phyloP scores from a whole-genome alignment of 129 eudicot genomes.

The Calendula officinalis region DNA sequence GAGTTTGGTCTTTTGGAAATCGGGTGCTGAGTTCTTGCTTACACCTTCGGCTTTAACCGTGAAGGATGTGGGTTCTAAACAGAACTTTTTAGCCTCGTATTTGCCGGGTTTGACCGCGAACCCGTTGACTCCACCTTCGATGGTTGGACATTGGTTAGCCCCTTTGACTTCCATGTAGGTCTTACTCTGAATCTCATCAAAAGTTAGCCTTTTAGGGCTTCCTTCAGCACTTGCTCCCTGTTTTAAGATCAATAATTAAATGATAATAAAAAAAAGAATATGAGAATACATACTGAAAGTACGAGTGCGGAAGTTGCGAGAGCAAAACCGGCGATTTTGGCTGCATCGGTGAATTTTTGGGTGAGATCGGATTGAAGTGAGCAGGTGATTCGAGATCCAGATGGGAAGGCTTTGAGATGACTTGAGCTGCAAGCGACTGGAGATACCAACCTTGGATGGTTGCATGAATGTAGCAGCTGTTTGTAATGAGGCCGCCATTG shows the following conservation, averaged over 20 bases:
- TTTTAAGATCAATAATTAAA: neutral
- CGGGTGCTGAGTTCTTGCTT: conserved; percentile 76
- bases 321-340: conserved; percentile 89
- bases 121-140: conserved; percentile 69
- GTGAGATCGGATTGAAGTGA: conserved; percentile 76
- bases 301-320: conserved; percentile 92
- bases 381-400: conserved; percentile 50
- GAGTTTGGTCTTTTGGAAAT: conserved; percentile 91
- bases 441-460: conserved; percentile 56
- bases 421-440: conserved; percentile 47
- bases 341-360: conserved; percentile 74
- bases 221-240: conserved; percentile 96
- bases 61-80: conserved; percentile 93
- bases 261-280: conserved; percentile 7
- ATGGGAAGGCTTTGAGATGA: conserved; percentile 47
- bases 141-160: conserved; percentile 96
- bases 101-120: conserved; percentile 83
- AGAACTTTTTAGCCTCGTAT: conserved; percentile 85
- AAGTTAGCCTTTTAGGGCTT: conserved; percentile 71
- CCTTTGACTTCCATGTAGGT: conserved; percentile 96
- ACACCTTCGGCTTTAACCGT: conserved; percentile 89
- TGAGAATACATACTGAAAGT: conserved; percentile 56
- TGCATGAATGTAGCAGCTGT: conserved; percentile 89
- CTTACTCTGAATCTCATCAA: conserved; percentile 90
- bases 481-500: conserved; percentile 78